Conservation (phyloP, 2,329 filamentous ascomycete species). For the Colletotrichum higginsianum region DNA sequence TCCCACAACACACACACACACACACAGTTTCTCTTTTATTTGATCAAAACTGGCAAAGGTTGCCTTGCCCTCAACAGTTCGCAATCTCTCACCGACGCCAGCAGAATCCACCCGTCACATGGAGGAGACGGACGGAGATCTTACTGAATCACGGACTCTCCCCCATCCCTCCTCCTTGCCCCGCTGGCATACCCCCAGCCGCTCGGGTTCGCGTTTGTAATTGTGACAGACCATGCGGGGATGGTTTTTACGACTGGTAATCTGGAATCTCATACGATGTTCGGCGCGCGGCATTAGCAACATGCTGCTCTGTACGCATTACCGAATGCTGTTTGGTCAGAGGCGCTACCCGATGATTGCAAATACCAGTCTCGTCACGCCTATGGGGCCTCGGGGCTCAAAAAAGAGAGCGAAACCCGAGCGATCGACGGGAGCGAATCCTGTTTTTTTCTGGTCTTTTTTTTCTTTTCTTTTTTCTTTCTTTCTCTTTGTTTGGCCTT, state of each 20-base stretch:
- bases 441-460: not conserved
- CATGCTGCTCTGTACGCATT: not conserved
- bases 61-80: not conserved
- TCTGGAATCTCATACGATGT: slow-evolving; percentile 32
- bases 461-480: no score
- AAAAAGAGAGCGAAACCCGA: slow-evolving; percentile 5
- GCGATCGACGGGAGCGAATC: slow-evolving; percentile 9
- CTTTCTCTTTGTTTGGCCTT: no score
- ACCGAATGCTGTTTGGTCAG: slow-evolving; percentile 10
- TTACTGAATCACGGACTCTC: not conserved
- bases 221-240: slow-evolving; percentile 4
- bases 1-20: not conserved
- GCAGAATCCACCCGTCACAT: slow-evolving; percentile 23
- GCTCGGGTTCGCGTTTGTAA: slow-evolving; percentile 13
- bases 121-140: slow-evolving; percentile 12
- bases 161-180: not conserved
- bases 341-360: not conserved
- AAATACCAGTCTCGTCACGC: not conserved
- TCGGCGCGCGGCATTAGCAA: not conserved
- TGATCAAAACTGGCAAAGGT: not conserved
- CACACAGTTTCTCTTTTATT: not conserved
- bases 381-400: slow-evolving; percentile 1
- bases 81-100: not conserved
- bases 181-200: slow-evolving; percentile 6
- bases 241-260: not conserved